phyloP scores from a whole-genome alignment of 2,329 filamentous ascomycete species.

The Chaetomiaceae sp. region DNA sequence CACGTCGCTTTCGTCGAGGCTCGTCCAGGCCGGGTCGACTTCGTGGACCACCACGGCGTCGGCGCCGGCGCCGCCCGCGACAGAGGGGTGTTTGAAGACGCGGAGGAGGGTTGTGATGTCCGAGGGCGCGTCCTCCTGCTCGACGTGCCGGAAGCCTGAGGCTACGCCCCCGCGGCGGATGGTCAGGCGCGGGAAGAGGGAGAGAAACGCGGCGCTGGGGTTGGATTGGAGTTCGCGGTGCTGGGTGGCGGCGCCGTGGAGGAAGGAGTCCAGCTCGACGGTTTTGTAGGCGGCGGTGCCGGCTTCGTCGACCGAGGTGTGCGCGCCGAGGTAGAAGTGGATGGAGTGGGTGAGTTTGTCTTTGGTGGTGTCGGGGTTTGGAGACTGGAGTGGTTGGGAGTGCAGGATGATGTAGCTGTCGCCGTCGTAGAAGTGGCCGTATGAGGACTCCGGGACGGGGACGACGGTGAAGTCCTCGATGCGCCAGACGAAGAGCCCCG shows the following conservation, averaged over 20 bases:
- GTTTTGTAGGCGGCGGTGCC: conserved; percentile 11
- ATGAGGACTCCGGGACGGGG: neutral
- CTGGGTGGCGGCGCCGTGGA: conserved; percentile 4
- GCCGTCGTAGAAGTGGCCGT: conserved; percentile 7
- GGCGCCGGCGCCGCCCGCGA: too few relatives aligned
- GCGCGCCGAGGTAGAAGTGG: conserved; percentile 8
- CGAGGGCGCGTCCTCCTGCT: neutral
- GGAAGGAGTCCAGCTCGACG: conserved; percentile 9
- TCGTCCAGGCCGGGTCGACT: neutral
- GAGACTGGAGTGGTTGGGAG: neutral
- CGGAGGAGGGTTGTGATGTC: neutral
- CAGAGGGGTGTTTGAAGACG: neutral
- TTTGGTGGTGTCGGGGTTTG: neutral
- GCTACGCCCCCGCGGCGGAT: conserved; percentile 1
- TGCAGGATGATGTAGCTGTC: conserved; percentile 11
- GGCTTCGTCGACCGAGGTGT: conserved; percentile 7
- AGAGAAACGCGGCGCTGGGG: neutral
- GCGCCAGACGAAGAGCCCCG: conserved; percentile 10
- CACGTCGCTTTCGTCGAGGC: conserved; percentile 3
- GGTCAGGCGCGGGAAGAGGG: conserved; percentile 7
- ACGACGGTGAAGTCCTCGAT: conserved; percentile 8
- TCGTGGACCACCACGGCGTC: conserved; percentile 1
- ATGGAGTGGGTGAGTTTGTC: neutral
- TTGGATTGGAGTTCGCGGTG: neutral
- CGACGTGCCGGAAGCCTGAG: conserved; percentile 5